These are phyloP conservation scores for Aspergillus brasiliensis DNA, from an alignment of 2,329 filamentous ascomycete species.

Conservation along the genomic window DNA sequence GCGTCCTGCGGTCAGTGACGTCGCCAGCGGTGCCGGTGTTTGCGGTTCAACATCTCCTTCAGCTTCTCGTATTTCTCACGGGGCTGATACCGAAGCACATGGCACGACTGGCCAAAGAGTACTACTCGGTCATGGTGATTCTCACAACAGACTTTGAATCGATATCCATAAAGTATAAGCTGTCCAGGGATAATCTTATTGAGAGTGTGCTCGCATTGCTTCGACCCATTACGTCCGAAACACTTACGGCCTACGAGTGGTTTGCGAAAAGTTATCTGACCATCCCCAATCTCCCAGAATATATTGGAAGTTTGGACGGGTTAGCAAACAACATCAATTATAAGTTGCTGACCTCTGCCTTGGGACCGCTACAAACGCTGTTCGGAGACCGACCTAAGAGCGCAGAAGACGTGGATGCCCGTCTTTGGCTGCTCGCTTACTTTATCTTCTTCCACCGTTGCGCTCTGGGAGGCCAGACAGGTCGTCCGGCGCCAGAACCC, in stretches of 20 bases:
- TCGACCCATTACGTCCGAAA: slow-evolving; percentile 46
- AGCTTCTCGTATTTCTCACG: slow-evolving; percentile 39
- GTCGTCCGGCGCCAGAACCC: slow-evolving; percentile 49
- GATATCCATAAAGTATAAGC: slow-evolving; percentile 17
- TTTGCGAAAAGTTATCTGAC: slow-evolving; percentile 51
- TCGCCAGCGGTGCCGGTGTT: slow-evolving; percentile 21
- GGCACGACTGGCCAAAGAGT: slow-evolving; percentile 40
- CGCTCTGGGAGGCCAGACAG: slow-evolving; percentile 41
- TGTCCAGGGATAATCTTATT: slow-evolving; percentile 33
- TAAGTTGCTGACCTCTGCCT: slow-evolving; percentile 47
- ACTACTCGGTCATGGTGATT: slow-evolving; percentile 43
- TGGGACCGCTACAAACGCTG: slow-evolving; percentile 36
- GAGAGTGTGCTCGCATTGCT: slow-evolving; percentile 45
- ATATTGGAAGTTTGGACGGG: slow-evolving; percentile 41
- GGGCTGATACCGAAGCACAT: slow-evolving; percentile 44
- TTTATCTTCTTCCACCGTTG: slow-evolving; percentile 61
- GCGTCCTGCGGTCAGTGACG: slow-evolving; percentile 34
- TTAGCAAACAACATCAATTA: slow-evolving; percentile 55
- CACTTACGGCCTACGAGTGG: slow-evolving; percentile 48
- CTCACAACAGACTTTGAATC: slow-evolving; percentile 34
- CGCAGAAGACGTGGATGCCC: slow-evolving; percentile 42
- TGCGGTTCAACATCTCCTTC: slow-evolving; percentile 37
- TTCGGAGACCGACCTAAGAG: slow-evolving; percentile 27
- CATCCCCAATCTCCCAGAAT: slow-evolving; percentile 42
- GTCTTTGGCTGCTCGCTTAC: slow-evolving; percentile 61